phyloP scores from a whole-genome alignment of 2,329 filamentous ascomycete genomes.

The Tolypocladium guangdongense region DNA sequence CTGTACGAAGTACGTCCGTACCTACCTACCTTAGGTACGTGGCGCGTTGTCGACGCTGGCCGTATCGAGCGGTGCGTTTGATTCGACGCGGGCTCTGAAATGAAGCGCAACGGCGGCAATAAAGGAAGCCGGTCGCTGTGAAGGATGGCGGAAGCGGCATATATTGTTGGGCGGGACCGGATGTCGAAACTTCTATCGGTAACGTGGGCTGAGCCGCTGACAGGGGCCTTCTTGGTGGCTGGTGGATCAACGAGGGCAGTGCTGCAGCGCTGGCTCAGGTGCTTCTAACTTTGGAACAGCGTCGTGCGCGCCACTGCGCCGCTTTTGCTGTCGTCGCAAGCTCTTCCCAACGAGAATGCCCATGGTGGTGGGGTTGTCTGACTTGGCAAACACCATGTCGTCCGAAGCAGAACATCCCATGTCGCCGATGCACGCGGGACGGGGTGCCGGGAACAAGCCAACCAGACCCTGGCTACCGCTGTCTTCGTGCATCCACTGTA shows the following conservation, averaged over 20 bases:
- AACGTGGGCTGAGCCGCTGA: neutral
- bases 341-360: neutral
- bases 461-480: neutral
- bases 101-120: neutral
- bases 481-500: too few relatives aligned
- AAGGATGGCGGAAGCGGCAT: too few relatives aligned
- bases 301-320: too few relatives aligned
- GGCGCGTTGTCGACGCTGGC: neutral
- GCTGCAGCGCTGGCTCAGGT: neutral
- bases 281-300: constrained; percentile 1
- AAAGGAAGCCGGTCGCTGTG: neutral
- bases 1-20: too few relatives aligned
- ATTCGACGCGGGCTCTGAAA: neutral
- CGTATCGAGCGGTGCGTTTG: neutral
- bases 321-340: neutral
- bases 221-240: neutral
- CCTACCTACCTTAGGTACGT: too few relatives aligned
- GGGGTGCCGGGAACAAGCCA: neutral
- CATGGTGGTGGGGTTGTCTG: neutral
- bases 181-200: neutral
- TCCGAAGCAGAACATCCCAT: neutral
- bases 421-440: neutral
- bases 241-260: neutral
- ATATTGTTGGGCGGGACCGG: too few relatives aligned
- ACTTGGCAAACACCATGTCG: neutral